Evolutionary conservation across 2,329 filamentous ascomycete species (phyloP), one percentile per base, ranked within the genome.

Genomic region (Magnaporthiopsis rhizophila): DNA sequence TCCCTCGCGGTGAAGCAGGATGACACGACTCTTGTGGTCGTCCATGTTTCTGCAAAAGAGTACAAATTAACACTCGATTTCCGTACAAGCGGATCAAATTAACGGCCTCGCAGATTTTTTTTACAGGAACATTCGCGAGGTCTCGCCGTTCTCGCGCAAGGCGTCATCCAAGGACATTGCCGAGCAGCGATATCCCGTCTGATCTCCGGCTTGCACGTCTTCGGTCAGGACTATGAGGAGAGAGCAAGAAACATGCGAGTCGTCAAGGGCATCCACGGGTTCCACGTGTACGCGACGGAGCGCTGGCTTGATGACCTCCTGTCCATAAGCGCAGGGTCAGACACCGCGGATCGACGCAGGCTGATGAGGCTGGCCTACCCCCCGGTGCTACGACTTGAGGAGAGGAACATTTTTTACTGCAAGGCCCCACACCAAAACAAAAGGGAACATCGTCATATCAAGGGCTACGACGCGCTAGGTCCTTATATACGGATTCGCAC

Each of bases 221-320:
- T 73, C 18, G 6, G 60, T 3, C 1, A 32, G 8, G 21, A 12
- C 1, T 53, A 50, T 11, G 26, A 59, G 1, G 28, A 64, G 18
- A 24, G 65, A 9, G 56, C 60, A 1, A 57, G 66, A 9, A 64
- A 59, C 30, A 58, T 68, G 0, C 63, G 68, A 8, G 65, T 74
- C 0, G 56, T 73, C 0, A 70, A 67, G 34, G 74, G 74, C 1
- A 3, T 75, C 0, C 70, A 74, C 63, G 72, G 69, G 0, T 68
- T 75, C 1, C 72, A 73, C 45, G 53, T 73, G 3, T 75, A 74
- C 63, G 69, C 74, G 2, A 69, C 67, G 0, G 69, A 74, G 28
- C 69, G 69, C 62, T 75, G 73, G 74, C 61, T 66, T 1, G 72
- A 75, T 3, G 70, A 71, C 66, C 28, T 75, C 2, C 64, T 74